These are phyloP conservation scores for Parathielavia hyrcaniae DNA, from an alignment of 495 filamentous ascomycete species.

Conservation along the genomic window DNA sequence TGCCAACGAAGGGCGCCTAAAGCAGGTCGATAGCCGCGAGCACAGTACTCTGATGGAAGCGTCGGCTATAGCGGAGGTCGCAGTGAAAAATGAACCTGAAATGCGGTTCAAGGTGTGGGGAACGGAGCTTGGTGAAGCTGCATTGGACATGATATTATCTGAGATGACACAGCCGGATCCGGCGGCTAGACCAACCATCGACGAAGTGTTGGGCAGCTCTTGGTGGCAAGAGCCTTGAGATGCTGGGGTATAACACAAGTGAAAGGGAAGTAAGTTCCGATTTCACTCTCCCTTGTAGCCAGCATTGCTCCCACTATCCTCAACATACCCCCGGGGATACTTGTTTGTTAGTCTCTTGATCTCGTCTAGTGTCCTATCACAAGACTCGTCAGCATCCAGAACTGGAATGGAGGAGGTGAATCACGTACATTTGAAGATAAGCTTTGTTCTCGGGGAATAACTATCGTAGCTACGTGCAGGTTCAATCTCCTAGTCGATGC, in stretches of 20 bases:
- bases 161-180: neutral
- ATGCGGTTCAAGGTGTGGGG: conserved; percentile 5
- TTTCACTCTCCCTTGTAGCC: too few relatives aligned
- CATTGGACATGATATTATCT: neutral
- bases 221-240: neutral
- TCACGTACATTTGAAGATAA: conserved; percentile 18
- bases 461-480: conserved; percentile 21
- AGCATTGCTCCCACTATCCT: neutral
- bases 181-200: neutral
- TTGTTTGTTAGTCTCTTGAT: neutral
- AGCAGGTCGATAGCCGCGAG: neutral
- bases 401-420: neutral
- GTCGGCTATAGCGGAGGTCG: neutral
- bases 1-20: conserved; percentile 2
- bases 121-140: neutral
- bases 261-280: too few relatives aligned
- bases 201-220: neutral
- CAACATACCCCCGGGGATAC: neutral
- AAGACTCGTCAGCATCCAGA: neutral
- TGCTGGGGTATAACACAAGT: too few relatives aligned
- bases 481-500: conserved; percentile 15
- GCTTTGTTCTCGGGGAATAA: conserved; percentile 12
- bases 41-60: neutral
- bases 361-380: neutral
- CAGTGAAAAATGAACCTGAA: neutral